Evolutionary conservation across 2,329 filamentous ascomycete genomes (phyloP).

Genomic region (Colletotrichum sp.): DNA sequence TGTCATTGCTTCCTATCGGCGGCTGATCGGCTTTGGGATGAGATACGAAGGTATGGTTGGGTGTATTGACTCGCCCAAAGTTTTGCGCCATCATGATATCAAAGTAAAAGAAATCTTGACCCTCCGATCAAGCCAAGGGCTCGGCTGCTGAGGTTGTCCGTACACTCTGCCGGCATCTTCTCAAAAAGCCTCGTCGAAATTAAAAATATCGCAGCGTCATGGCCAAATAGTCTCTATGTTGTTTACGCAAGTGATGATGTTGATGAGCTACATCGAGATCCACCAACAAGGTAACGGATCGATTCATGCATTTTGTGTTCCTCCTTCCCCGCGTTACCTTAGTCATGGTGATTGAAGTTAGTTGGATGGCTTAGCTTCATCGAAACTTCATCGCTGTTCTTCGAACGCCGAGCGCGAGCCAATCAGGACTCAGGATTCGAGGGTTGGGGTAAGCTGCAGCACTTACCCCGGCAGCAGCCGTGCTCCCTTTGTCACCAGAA

Average conservation of each 20-base stretch:
- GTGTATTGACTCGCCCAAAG: no score
- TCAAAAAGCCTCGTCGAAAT: neutral
- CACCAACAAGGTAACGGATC: neutral
- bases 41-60: no score
- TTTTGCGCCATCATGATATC: no score
- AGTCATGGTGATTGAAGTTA: neutral
- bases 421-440: neutral
- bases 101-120: no score
- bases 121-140: no score
- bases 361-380: neutral
- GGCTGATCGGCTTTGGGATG: no score
- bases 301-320: neutral
- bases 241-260: neutral
- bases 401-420: neutral
- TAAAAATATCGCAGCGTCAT: rapidly evolving
- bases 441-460: neutral
- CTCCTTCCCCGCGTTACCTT: neutral
- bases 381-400: neutral
- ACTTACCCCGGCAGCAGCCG: neutral
- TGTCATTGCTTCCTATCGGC: no score
- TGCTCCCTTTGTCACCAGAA: neutral
- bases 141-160: no score
- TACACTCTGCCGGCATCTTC: no score
- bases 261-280: neutral
- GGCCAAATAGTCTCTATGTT: rapidly evolving